These are phyloP conservation scores for Alliaria petiolata DNA, from an alignment of 345 rosid genomes.

Conservation along the genomic window DNA sequence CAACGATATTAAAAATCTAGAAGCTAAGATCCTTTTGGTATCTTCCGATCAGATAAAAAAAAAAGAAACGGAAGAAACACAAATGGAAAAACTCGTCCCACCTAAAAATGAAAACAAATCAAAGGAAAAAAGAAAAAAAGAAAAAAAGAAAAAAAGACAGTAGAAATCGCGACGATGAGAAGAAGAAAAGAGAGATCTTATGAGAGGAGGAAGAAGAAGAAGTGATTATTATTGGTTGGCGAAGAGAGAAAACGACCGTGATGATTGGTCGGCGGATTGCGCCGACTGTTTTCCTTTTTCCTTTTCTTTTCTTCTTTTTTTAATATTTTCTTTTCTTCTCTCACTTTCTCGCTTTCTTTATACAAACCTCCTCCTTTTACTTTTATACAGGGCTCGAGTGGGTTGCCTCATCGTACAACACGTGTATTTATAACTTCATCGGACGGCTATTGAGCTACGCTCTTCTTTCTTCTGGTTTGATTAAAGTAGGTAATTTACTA, in stretches of 20 bases:
- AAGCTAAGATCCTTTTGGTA: conserved; percentile 11
- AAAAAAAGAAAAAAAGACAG: too few relatives aligned
- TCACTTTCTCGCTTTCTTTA: background rate
- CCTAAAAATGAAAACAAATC: background rate
- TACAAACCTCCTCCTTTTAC: too few relatives aligned
- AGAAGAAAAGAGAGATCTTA: background rate
- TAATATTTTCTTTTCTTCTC: background rate
- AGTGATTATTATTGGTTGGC: background rate
- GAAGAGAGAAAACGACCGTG: conserved; percentile 16
- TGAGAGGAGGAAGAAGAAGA: background rate
- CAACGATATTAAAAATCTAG: background rate
- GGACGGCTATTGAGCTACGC: background rate
- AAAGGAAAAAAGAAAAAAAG: background rate
- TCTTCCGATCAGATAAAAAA: conserved; percentile 60
- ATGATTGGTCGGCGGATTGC: conserved; percentile 33
- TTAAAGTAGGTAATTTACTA: background rate
- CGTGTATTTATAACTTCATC: background rate
- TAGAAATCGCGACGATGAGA: background rate
- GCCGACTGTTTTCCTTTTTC: conserved; percentile 23
- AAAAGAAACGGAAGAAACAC: conserved; percentile 44
- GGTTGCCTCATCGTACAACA: background rate
- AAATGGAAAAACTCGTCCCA: background rate
- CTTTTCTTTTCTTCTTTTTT: background rate
- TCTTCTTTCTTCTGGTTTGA: background rate
- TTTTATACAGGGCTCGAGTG: background rate